Evolutionary conservation across 108 stramenopile genomes (phyloP), one percentile per base, ranked within the genome.

Genomic region (Discostella stelligeroides): DNA sequence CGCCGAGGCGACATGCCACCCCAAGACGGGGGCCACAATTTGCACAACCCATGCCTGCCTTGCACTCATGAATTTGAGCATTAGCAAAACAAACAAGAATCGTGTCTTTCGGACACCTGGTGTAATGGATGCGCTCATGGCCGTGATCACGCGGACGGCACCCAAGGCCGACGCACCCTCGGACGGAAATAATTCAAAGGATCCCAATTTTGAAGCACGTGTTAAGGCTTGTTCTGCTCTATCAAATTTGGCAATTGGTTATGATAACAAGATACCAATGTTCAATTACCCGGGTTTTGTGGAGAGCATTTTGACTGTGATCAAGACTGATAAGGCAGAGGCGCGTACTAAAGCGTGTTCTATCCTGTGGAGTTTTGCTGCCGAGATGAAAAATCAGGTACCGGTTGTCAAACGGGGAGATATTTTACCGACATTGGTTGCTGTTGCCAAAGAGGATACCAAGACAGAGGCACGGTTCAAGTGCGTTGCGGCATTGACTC

Each of bases 231-330:
- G 94, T 63, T 95, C 94, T 23, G 94, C 94, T 9, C 66, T 95
- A 14, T 91, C 89, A 27, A 95, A 95, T 51, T 70, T 95, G 20
- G 94, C 94, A 14, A 95, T 95, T 78, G 94, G 94, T 7, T 95
- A 95, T 72, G 94, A 95, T 79, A 95, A 95, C 77, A 95, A 95
- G 89, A 95, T 95, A 58, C 89, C 94, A 41, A 95, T 95, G 94
- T 95, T 95, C 63, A 69, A 81, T 63, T 95, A 92, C 64, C 91
- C 94, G 14, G 91, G 94, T 20, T 95, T 95, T 76, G 94, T 95
- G 20, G 91, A 89, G 73, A 62, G 85, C 27, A 95, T 95, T 49
- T 70, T 95, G 46, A 85, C 86, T 50, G 94, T 95, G 54, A 92
- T 95, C 73, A 81, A 85, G 68, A 88, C 91, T 0, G 94, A 95